A percentile compares a stretch with the other conserved stretches of the same genome.
phyloP scores from a whole-genome alignment of 148 eudicot genomes.

The Rhododendron mucronatum region DNA sequence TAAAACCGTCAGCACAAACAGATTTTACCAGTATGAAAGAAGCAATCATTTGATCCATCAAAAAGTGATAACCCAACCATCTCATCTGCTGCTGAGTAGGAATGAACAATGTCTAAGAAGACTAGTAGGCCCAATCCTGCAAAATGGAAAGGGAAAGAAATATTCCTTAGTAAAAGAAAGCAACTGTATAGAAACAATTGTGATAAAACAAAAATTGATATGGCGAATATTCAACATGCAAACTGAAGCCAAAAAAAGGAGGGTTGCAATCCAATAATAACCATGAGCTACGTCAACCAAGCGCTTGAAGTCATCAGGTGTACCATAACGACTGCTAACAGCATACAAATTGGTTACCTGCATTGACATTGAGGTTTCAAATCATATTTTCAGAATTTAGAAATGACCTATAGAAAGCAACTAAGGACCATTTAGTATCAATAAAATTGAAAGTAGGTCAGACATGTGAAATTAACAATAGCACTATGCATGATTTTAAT shows the following conservation, averaged over 20 bases:
- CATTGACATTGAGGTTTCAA: slow-evolving; percentile 19
- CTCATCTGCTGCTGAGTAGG: slow-evolving; percentile 97
- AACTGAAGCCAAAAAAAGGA: slow-evolving; percentile 1
- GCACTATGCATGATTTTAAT: neutral
- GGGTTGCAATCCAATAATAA: slow-evolving; percentile 5
- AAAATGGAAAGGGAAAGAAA: slow-evolving; percentile 9
- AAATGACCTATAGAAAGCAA: neutral
- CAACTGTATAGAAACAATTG: neutral
- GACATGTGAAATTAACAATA: neutral
- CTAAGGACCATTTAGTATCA: neutral
- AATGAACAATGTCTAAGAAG: slow-evolving; percentile 86
- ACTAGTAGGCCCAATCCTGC: slow-evolving; percentile 90
- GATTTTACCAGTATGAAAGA: slow-evolving; percentile 76
- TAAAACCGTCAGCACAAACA: neutral
- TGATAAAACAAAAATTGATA: neutral
- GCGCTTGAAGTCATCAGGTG: slow-evolving; percentile 96
- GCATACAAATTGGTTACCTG: slow-evolving; percentile 95
- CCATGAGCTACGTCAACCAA: slow-evolving; percentile 99
- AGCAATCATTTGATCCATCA: slow-evolving; percentile 98
- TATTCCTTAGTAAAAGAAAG: neutral
- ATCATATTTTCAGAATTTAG: slow-evolving; percentile 10
- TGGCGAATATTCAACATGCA: neutral
- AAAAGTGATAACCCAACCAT: slow-evolving; percentile 90
- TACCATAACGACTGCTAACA: slow-evolving; percentile 97
- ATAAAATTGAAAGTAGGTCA: neutral